Evolutionary conservation across 164 flowering plant genomes (phyloP), one percentile per base, ranked within the genome.

Genomic region (Protea cynaroides): DNA sequence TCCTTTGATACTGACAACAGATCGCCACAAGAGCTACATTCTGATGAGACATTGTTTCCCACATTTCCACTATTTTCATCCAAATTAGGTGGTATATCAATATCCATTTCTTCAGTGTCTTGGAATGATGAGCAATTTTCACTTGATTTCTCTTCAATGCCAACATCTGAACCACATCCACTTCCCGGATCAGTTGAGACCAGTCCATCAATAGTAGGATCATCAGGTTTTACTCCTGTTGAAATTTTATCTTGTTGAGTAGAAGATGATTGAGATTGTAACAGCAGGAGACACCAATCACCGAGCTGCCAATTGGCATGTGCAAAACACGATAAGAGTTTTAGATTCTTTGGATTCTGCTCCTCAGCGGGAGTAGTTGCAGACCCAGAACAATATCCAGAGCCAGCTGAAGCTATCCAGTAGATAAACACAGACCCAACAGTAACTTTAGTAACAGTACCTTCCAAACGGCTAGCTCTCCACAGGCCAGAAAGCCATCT

Each of bases 241-340:
- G 74, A 53, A 59, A 65, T 74, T 72, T 75, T 80, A 67, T 75
- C 75, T 54, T 68, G 14, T 15, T 74, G 17, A 61, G 44, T 59
- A 17, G 76, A 72, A 18, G 86, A 73, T 37, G 80, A 66, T 53
- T 24, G 49, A 25, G 53, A 24, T 38, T 65, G 43, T 52, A 86
- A 65, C 14, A 92, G 92, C 66, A 84, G 82, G 64, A 87, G 83
- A 79, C 99, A 92, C 94, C 97, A 87, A 69, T 95, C 99, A 80
- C 97, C 92, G 14, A 95, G 77, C 73, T 92, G 94, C 99, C 99
- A 95, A 77, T 80, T 92, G 64, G 97, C 86, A 86, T 95, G 87
- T 29, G 85, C 44, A 74, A 90, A 90, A 79, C 94, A 90, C 65
- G 97, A 84, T 74, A 95, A 63, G 19, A 84, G 74, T 65, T 81